Base-by-base conservation (phyloP, 805 yeast genomes). In the Alloascoidea hylecoeti region DNA sequence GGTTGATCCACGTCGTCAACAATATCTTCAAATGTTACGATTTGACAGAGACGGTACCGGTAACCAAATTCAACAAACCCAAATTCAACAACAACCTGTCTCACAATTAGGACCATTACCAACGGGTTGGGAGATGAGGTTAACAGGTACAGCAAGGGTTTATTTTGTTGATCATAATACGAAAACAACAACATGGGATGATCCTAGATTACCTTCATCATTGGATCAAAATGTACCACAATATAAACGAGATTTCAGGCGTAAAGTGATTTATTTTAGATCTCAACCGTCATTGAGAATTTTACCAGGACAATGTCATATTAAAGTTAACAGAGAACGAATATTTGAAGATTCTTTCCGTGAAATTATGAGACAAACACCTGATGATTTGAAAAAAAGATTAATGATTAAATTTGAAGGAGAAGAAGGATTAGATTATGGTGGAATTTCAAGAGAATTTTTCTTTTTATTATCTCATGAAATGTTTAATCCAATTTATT, bases 1-100 rank as follows among this genome's bases (percentile, higher is more conserved):
- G 99, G 99, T 92, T 35, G 99, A 92, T 59, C 99, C 99, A 46
- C 76, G 99, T 61, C 77, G 98, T 60, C 98, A 92, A 62, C 99
- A 92, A 64, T 92, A 86, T 59, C 92, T 92, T 50, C 80, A 96
- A 57, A 85, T 94, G 44, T n/a, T n/a, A n/a, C n/a, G n/a, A n/a
- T n/a, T n/a, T n/a, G n/a, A n/a, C n/a, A n/a, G n/a, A n/a, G n/a
- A n/a, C n/a, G n/a, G n/a, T n/a, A n/a, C n/a, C n/a, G n/a, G n/a
- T n/a, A n/a, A n/a, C n/a, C 86, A 82, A 57, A 97, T 96, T 17
- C 94, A 15, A 92, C 81, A 58, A 94, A 82, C 54, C 36, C 30
- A 23, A 23, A 85, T 89, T 48, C 96, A 88, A 63, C 97, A 92
- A 51, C 98, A 92, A 64, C 95, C 97, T 18, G 95, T 92, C 9